phyloP scores from a whole-genome alignment of 2,329 filamentous ascomycete species.

The Pseudogymnoascus pannorum region DNA sequence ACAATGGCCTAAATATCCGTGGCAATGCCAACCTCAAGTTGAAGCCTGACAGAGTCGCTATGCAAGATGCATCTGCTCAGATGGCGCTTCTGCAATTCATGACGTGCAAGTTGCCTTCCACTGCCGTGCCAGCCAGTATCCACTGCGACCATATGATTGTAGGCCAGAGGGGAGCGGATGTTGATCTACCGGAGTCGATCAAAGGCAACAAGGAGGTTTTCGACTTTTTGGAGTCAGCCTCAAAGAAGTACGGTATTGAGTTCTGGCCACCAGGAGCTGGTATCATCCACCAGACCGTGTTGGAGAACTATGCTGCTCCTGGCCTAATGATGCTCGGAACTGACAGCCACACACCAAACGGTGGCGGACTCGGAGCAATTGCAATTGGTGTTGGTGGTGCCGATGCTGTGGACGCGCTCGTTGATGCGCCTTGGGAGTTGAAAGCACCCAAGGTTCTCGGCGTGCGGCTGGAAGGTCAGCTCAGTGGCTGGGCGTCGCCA shows the following conservation, averaged over 20 bases:
- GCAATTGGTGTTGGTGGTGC: slow-evolving; percentile 96
- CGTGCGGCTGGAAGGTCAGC: slow-evolving; percentile 72
- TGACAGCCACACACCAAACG: slow-evolving; percentile 95
- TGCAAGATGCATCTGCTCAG: slow-evolving; percentile 98
- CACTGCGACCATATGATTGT: slow-evolving; percentile 99
- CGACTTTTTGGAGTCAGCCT: slow-evolving; percentile 89
- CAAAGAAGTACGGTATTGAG: slow-evolving; percentile 86
- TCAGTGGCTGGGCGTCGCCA: slow-evolving; percentile 85
- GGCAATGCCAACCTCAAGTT: slow-evolving; percentile 91
- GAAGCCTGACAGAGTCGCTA: slow-evolving; percentile 94
- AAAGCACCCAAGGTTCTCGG: slow-evolving; percentile 89
- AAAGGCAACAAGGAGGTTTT: slow-evolving; percentile 94
- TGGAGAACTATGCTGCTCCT: slow-evolving; percentile 97
- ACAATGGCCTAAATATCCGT: slow-evolving; percentile 76
- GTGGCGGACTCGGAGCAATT: slow-evolving; percentile 86
- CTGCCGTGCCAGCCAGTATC: slow-evolving; percentile 91
- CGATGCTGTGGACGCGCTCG: slow-evolving; percentile 92
- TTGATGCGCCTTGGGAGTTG: slow-evolving; percentile 94
- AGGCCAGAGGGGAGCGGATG: slow-evolving; percentile 80
- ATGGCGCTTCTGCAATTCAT: slow-evolving; percentile 99
- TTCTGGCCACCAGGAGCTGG: slow-evolving; percentile 93
- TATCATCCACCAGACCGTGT: slow-evolving; percentile 94
- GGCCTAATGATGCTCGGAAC: slow-evolving; percentile 98
- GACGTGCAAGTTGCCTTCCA: slow-evolving; percentile 82
- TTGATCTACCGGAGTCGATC: slow-evolving; percentile 78